Evolutionary conservation across 2,329 filamentous ascomycete genomes (phyloP).

Genomic region (Xylariaceae sp.): DNA sequence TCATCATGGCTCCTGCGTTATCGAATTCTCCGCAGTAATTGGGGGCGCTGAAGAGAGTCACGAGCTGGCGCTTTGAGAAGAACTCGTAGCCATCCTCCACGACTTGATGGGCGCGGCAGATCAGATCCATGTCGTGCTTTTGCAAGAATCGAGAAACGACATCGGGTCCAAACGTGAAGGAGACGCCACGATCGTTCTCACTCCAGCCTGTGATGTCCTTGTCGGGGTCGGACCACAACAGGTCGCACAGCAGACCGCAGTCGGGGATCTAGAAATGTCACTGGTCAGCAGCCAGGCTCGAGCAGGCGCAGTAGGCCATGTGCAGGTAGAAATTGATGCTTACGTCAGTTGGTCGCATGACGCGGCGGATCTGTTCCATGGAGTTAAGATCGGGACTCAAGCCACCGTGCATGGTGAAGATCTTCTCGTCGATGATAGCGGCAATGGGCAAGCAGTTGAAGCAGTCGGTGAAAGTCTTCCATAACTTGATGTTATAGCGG

Average conservation of each 20-base stretch:
- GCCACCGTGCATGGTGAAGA: conserved; percentile 99
- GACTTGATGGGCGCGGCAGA: conserved; percentile 97
- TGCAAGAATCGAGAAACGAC: conserved; percentile 96
- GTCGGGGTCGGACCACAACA: conserved; percentile 97
- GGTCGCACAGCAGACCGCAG: conserved; percentile 93
- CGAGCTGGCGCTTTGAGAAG: conserved; percentile 96
- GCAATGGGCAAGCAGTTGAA: conserved; percentile 96
- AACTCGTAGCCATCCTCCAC: conserved; percentile 99
- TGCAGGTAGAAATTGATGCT: conserved; percentile 38
- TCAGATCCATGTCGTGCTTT: conserved; percentile 99
- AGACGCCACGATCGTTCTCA: conserved; percentile 97
- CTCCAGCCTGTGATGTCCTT: conserved; percentile 99
- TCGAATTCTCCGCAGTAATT: conserved; percentile 99
- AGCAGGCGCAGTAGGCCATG: conserved; percentile 20
- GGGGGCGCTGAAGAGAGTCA: conserved; percentile 94
- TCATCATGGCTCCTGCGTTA: conserved; percentile 99
- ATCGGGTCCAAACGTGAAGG: conserved; percentile 96
- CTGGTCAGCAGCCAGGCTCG: conserved; percentile 31
- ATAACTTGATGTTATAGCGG: conserved; percentile 92
- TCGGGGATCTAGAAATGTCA: conserved; percentile 75
- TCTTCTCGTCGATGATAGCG: conserved; percentile 96
- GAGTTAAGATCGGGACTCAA: conserved; percentile 96
- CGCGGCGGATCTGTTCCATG: conserved; percentile 98
- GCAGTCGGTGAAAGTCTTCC: conserved; percentile 96
- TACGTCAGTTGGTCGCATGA: conserved; percentile 99